Evolutionary conservation across 2,329 filamentous ascomycete genomes (phyloP).

Genomic region (Colletotrichum orbiculare): DNA sequence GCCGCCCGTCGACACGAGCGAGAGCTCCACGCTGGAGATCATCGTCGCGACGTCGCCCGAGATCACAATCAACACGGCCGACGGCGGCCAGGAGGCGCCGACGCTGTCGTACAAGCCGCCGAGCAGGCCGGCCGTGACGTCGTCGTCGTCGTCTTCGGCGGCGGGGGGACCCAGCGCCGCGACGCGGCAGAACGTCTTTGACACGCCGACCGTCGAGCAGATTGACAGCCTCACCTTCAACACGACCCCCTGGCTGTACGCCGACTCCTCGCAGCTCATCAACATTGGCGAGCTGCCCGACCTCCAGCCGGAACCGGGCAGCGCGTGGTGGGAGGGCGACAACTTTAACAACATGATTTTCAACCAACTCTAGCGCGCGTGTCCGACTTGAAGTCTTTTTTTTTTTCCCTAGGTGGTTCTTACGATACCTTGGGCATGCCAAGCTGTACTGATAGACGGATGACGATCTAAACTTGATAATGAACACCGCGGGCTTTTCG

Average conservation of each 20-base stretch:
- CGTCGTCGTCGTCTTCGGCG: background rate
- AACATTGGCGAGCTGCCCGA: constrained; percentile 51
- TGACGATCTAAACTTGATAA: constrained; percentile 25
- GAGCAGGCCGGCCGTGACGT: constrained; percentile 41
- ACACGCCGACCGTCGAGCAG: constrained; percentile 46
- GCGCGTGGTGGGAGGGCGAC: constrained; percentile 54
- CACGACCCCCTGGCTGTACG: constrained; percentile 56
- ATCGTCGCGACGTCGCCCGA: constrained; percentile 63
- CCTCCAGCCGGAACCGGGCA: constrained; percentile 45
- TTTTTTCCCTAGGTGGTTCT: background rate
- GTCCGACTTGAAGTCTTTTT: background rate
- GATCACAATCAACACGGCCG: constrained; percentile 61
- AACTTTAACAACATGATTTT: constrained; percentile 53
- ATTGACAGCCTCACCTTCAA: constrained; percentile 52
- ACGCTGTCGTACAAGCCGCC: constrained; percentile 51
- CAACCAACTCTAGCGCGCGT: constrained; percentile 48
- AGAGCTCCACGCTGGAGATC: constrained; percentile 57
- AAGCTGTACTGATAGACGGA: constrained; percentile 15
- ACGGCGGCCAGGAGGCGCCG: constrained; percentile 61
- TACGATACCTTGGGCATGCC: constrained; percentile 1
- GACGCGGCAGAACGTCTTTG: constrained; percentile 37
- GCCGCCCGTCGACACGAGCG: constrained; percentile 46
- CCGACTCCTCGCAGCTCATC: constrained; percentile 52
- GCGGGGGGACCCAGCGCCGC: background rate
- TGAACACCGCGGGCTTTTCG: too few relatives aligned